Conservation (phyloP, 768 basidiomycete species). For the Trametopsis cervina region DNA sequence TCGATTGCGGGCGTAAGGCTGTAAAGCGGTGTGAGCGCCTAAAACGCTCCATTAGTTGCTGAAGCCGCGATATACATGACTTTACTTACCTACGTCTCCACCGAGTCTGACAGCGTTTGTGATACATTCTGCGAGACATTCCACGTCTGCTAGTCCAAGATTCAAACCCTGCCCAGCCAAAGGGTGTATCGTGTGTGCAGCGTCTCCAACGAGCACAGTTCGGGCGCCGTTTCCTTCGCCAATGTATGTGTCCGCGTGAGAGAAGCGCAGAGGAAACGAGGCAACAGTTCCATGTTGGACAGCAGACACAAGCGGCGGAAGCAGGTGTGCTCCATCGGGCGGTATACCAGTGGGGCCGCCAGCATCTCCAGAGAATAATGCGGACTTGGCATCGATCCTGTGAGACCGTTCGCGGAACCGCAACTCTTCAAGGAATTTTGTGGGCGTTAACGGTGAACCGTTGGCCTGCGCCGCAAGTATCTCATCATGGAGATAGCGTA, state of each 20-base stretch:
- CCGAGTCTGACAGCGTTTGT: conserved; percentile 50
- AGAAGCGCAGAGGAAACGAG: conserved; percentile 85
- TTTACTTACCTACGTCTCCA: conserved; percentile 70
- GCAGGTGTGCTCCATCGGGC: conserved; percentile 46
- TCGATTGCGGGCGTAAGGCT: conserved; percentile 71
- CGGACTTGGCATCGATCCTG: conserved; percentile 53
- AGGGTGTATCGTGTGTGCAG: conserved; percentile 92
- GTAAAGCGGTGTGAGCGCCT: conserved; percentile 73
- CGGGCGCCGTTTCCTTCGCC: conserved; percentile 61
- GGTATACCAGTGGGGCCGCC: conserved; percentile 40
- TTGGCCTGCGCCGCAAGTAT: conserved; percentile 47
- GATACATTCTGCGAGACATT: conserved; percentile 62
- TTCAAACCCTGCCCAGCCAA: conserved; percentile 96
- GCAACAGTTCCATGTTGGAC: conserved; percentile 73
- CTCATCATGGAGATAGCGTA: conserved; percentile 57
- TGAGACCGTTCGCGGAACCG: conserved; percentile 70
- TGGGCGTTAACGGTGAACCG: conserved; percentile 38
- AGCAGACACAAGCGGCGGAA: conserved; percentile 71
- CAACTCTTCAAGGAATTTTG: conserved; percentile 55
- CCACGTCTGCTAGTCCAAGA: conserved; percentile 84
- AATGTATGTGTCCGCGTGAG: conserved; percentile 81
- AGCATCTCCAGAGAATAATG: conserved; percentile 41
- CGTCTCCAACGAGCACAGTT: conserved; percentile 90
- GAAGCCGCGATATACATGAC: background rate
- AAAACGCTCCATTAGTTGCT: background rate